Evolutionary conservation across 768 basidiomycete genomes (phyloP), one percentile per base, ranked within the genome.

Genomic region (Rhizopogon roseolus): DNA sequence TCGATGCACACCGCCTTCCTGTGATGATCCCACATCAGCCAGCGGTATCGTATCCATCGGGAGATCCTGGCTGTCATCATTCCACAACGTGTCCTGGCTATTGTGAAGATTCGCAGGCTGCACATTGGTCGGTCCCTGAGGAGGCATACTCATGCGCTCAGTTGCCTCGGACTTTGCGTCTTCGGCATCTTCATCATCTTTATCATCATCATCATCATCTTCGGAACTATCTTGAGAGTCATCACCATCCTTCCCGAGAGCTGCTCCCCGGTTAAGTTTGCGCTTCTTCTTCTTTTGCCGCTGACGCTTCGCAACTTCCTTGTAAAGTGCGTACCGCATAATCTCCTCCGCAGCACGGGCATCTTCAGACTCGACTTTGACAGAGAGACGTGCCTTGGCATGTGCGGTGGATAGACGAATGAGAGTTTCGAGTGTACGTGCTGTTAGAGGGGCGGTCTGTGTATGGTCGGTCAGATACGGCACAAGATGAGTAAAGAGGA

Each of bases 401-500:
- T 99, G 97, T 1, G 97, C 97, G 16, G 96, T 99, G 5, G 97
- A 85, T 8, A 99, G 81, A 76, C 97, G 97, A 69, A 99, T 99
- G 45, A 99, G 81, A 0, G 97, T 99, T 71, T 99, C 97, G 55
- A 99, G 84, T 3, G 97, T 97, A 80, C 97, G 95, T 17, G 97
- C 96, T 3, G 97, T 99, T 61, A 99, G 74, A 9, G 97, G 97
- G 5, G 96, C 90, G 4, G 97, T 99, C 96, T 98, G 61, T 50
- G 52, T 57, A 41, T 54, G 49, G 60, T 63, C 40, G 51, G 44
- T 58, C 3, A 52, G 52, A 48, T 54, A 38, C 51, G 25, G 16
- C 41, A 27, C 41, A 32, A 44, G 27, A 6, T 40, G 39, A 49
- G 32, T 62, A 49, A 36, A 38, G 27, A 36, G 54, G 40, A 22